Evolutionary conservation across 2,329 filamentous ascomycete genomes (phyloP), one percentile per base, ranked within the genome.

Genomic region (Aspergillus sp.): DNA sequence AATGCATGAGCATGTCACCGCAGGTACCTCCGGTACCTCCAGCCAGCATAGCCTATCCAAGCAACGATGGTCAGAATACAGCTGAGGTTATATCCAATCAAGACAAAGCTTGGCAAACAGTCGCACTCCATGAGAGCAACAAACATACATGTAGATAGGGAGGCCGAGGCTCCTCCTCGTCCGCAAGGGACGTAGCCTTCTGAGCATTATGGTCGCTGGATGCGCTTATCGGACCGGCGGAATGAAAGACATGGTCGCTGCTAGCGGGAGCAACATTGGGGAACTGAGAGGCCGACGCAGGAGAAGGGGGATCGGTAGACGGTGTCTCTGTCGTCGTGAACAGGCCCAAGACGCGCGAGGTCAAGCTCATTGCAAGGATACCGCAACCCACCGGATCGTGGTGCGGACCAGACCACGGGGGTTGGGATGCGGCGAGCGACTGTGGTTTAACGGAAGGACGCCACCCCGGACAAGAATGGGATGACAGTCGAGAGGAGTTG

Each of bases 1-100:
- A 98, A 80, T 99, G 95, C 95, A 99, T 99, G 67, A 99, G 82
- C 85, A 99, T 90, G 77, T 99, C 95, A 61, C 96, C 95, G 58
- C 90, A 96, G 15, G 91, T 93, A 56, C 95, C 95, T 72, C 96
- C 95, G 56, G 96, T 82, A 62, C 94, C 95, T 72, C 95, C 95
- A 36, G 95, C 95, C 71, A 99, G 83, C 93, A 98, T 99, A 75
- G 90, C 88, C 92, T 96, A 62, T 39, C 25, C 36, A 57, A 57
- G 47, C 30, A 36, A 36, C 21, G 15, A 27, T 47, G 15, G 61
- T 54, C 50, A 58, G 68, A 52, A 4, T 32, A 32, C 8, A 32
- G 30, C 30, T 32, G 30, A 32, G 10, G 10, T 5, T 32, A 11
- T 11, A 32, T 32, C 2, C 30, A 32, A 32, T 4, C 8, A 32